phyloP scores from a whole-genome alignment of 345 rosid species.

The Hevea brasiliensis region DNA sequence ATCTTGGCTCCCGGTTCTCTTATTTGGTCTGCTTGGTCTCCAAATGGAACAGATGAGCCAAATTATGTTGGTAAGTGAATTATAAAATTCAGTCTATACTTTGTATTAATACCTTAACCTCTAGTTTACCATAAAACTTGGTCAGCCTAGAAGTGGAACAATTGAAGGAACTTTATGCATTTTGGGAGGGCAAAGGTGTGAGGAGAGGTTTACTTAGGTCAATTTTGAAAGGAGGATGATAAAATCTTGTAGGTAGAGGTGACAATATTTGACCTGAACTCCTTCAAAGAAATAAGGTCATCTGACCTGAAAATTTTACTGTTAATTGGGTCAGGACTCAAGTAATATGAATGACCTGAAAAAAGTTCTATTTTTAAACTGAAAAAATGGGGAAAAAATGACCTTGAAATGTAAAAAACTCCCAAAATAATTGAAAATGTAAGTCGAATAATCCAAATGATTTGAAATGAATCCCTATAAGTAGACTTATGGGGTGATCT shows the following conservation, averaged over 20 bases:
- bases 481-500: neutral
- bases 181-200: neutral
- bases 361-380: too few species aligned
- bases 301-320: neutral
- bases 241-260: neutral
- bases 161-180: neutral
- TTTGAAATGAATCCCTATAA: neutral
- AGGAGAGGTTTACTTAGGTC: neutral
- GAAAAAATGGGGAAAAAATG: too few species aligned
- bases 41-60: constrained; percentile 94
- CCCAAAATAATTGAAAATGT: neutral
- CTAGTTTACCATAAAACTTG: constrained; percentile 4
- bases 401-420: too few species aligned
- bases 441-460: neutral
- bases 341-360: neutral
- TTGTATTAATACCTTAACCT: neutral
- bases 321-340: neutral
- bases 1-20: constrained; percentile 95
- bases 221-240: neutral
- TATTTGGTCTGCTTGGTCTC: constrained; percentile 99
- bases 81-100: constrained; percentile 1
- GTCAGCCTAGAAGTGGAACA: neutral
- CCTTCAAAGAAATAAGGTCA: too few species aligned
- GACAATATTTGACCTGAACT: neutral
- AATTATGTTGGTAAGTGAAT: constrained; percentile 68